Evolutionary conservation across 2,329 filamentous ascomycete species (phyloP).

Genomic region (Stagonosporopsis rhizophila): DNA sequence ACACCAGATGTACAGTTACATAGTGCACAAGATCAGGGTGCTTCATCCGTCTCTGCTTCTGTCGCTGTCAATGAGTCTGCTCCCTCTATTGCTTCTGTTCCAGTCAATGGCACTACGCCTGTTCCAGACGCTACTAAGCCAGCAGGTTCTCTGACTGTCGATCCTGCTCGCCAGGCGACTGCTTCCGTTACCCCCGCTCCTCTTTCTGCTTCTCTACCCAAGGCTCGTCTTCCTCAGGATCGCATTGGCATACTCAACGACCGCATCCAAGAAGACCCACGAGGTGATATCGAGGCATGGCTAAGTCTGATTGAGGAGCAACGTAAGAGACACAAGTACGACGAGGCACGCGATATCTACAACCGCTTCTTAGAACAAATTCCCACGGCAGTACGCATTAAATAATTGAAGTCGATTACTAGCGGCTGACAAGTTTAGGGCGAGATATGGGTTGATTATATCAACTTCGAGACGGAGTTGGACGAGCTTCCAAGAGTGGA

Average conservation of each 20-base stretch:
- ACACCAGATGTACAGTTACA: constrained; percentile 67
- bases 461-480: constrained; percentile 86
- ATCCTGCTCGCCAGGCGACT: constrained; percentile 48
- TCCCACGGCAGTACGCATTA: constrained; percentile 80
- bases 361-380: constrained; percentile 88
- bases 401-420: constrained; percentile 8
- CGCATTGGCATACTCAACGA: constrained; percentile 83
- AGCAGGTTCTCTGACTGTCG: constrained; percentile 39
- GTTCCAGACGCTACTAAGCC: constrained; percentile 47
- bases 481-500: constrained; percentile 84
- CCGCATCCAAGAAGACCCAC: constrained; percentile 88
- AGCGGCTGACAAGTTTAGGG: constrained; percentile 69
- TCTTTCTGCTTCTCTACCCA: constrained; percentile 44
- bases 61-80: constrained; percentile 53
- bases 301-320: constrained; percentile 84
- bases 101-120: constrained; percentile 54
- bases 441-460: constrained; percentile 88
- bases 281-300: constrained; percentile 93
- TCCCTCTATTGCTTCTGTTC: constrained; percentile 60
- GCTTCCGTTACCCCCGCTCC: constrained; percentile 47
- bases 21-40: constrained; percentile 62
- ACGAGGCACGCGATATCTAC: constrained; percentile 80
- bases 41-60: constrained; percentile 48
- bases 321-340: constrained; percentile 79
- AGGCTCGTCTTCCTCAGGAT: constrained; percentile 72